Evolutionary conservation across 192 early-diverging fungal genomes (phyloP), one percentile per base, ranked within the genome.

Genomic region (Backusella westeae): DNA sequence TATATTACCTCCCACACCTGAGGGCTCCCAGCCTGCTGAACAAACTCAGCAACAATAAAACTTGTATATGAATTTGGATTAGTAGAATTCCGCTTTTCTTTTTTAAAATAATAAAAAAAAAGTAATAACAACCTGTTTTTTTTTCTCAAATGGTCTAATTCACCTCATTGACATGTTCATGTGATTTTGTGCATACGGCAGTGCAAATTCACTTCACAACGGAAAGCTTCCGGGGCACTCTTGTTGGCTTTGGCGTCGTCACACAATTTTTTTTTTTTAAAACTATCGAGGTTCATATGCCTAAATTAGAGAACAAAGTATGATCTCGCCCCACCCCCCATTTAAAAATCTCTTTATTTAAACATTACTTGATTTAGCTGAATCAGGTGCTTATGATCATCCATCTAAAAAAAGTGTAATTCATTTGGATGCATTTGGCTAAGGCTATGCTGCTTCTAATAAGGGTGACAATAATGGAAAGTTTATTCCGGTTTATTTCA

Each of bases 141-240:
- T 67, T 67, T 29, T 23, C 53, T 23, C n/a, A 56, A 23, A 56
- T 9, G 9, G 21, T 23, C 53, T 56, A 56, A 7, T 8, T 23
- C 53, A 26, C 21, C 23, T 56, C 53, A 56, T 56, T 56, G 53
- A 56, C 53, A 56, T 56, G 21, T 56, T 69, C 67, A 69, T 69
- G 67, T 69, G 67, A 69, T 69, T 17, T 36, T 39, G 17, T 69
- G 67, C 67, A 69, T 69, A 39, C 34, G 35, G 52, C 52, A 8
- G 52, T 56, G 53, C 21, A 23, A 56, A 56, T 56, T 56, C 53
- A 56, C 53, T 56, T 56, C 21, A 23, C 53, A 69, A 69, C 67
- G 67, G 67, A 69, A 69, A 38, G 67, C 67, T 69, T 69, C 36
- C 67, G 34, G 67, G 53, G 53, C 53, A 56, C 53, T 6, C 49